Evolutionary conservation across 306 rosid species (phyloP).

Genomic region (Begonia fuchsioides): DNA sequence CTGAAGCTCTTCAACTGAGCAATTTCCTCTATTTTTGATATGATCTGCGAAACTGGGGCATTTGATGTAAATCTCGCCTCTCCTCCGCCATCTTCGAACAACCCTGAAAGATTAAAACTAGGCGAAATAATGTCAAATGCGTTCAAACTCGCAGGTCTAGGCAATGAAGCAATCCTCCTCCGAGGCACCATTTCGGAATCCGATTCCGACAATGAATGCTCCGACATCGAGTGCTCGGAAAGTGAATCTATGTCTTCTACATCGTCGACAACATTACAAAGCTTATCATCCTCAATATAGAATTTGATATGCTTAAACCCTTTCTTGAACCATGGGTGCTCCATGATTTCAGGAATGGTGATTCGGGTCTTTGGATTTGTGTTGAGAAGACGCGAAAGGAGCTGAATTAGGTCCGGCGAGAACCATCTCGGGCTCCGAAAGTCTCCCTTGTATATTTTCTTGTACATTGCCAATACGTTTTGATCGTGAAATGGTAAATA

Average conservation of each 20-base stretch:
- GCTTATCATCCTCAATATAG: background rate
- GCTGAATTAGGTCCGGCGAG: conserved; percentile 27
- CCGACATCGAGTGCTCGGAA: conserved; percentile 18
- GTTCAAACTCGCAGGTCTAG: conserved; percentile 15
- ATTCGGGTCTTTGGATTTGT: conserved; percentile 43
- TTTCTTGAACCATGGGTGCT: conserved; percentile 43
- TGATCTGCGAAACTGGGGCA: conserved; percentile 23
- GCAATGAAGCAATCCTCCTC: background rate
- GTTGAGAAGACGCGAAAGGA: conserved; percentile 38
- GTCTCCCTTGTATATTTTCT: conserved; percentile 40
- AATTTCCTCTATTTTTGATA: conserved; percentile 49
- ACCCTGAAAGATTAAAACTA: conserved; percentile 53
- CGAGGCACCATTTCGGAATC: conserved; percentile 2
- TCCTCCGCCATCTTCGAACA: conserved; percentile 31
- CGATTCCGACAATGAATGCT: conserved; percentile 14
- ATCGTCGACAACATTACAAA: too few species aligned
- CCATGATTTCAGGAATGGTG: conserved; percentile 21
- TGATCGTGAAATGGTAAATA: conserved; percentile 48
- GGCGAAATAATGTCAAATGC: conserved; percentile 62
- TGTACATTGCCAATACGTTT: conserved; percentile 42
- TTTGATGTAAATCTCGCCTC: conserved; percentile 26
- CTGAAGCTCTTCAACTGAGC: conserved; percentile 35
- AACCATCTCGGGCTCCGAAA: conserved; percentile 51
- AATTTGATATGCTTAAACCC: conserved; percentile 20
- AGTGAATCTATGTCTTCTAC: background rate